Base-by-base conservation (phyloP, 2,329 filamentous ascomycete genomes). In the Apiospora phragmitis region DNA sequence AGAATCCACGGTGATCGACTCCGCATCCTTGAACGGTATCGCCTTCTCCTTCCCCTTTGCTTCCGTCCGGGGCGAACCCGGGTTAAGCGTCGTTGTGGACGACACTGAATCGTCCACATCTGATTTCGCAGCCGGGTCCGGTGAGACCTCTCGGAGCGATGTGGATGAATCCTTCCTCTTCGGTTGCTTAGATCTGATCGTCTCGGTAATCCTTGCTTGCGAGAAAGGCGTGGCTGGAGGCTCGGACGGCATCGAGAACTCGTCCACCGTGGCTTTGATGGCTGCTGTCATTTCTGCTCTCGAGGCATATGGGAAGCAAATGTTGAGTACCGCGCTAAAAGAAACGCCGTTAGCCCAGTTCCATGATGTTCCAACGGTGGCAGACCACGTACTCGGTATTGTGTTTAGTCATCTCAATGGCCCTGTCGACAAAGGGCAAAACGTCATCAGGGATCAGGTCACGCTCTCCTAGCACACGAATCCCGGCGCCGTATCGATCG, bases 251-350 rank as follows among this genome's bases (percentile, higher is more conserved):
- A 89, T 91, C 71, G 93, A 93, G 81, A 94, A 98, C 71, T 97
- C 93, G 71, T 93, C 87, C 11, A 99, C 95, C 0, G 95, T 98
- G 55, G 91, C 90, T 73, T 93, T 92, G 74, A 99, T 93, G 7
- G 95, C 94, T 3, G 93, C 91, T 0, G 95, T 97, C 75, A 99
- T 98, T 80, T 99, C 96, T 77, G 97, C 94, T 74, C 96, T 89
- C 5, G 95, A 97, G 0, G 96, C 98, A 79, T 99, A 99, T 0
- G 96, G 96, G 78, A 98, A 98, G 85, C 96, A 99, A 73, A 99
- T 94, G 79, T 99, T 99, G 68, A 99, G 85, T 41, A 88, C 82
- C 35, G 86, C 84, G 70, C 88, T 90, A 49, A 3, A 62, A n/a
- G 4, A 12, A 38, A 8, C 18, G 29, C 51, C 65, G 72, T 74